A percentile compares a stretch with the other conserved stretches of the same genome.
Evolutionary conservation across 2,329 filamentous ascomycete species (phyloP).

Genomic region (Fusarium verrucosum): DNA sequence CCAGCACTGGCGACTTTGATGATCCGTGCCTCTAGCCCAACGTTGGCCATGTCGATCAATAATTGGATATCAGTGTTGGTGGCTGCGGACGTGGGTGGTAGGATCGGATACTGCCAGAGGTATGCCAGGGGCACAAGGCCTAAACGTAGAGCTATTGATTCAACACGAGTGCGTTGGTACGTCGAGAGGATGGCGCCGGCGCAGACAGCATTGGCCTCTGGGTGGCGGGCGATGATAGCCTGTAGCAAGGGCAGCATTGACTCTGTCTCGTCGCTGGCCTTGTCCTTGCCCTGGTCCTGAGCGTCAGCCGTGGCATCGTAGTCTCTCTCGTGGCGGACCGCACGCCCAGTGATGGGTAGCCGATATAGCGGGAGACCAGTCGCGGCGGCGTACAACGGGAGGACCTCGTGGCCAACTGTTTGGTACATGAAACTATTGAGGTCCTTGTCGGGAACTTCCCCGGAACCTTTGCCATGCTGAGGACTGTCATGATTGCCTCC

Average conservation of each 20-base stretch:
- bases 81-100: constrained; percentile 61
- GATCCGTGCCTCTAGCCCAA: constrained; percentile 86
- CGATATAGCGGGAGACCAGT: constrained; percentile 87
- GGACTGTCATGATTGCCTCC: constrained; percentile 6
- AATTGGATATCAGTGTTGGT: constrained; percentile 63
- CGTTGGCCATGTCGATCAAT: constrained; percentile 81
- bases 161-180: constrained; percentile 95
- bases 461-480: constrained; percentile 9
- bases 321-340: constrained; percentile 75
- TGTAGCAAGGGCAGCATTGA: constrained; percentile 80
- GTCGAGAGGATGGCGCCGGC: constrained; percentile 94
- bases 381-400: constrained; percentile 84
- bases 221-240: constrained; percentile 73
- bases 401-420: constrained; percentile 88
- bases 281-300: constrained; percentile 9
- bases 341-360: constrained; percentile 75
- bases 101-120: constrained; percentile 87
- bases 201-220: constrained; percentile 84
- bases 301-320: constrained; percentile 60
- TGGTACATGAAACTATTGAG: constrained; percentile 99
- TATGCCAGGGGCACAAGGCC: constrained; percentile 84
- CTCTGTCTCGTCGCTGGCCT: constrained; percentile 82
- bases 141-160: constrained; percentile 87
- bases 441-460: constrained; percentile 56
- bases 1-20: constrained; percentile 95